Evolutionary conservation across 2,329 filamentous ascomycete species (phyloP), one percentile per base, ranked within the genome.

Genomic region (Emmonsiellopsis sp.): DNA sequence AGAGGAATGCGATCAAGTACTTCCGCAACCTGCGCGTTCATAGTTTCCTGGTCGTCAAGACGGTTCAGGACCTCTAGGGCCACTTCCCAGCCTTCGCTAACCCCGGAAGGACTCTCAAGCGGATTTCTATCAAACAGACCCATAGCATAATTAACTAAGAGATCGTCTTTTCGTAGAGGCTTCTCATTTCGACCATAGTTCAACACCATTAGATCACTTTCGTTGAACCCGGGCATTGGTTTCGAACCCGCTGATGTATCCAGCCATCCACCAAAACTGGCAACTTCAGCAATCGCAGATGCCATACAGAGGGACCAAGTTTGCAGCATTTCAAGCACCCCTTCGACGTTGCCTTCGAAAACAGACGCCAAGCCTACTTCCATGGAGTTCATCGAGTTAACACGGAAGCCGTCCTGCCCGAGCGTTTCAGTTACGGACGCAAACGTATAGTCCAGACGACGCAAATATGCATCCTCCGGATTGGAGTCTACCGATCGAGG

Each of bases 131-230:
- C 63, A 56, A 69, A 71, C 17, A 92, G 67, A 27, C 80, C 77
- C 49, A 84, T 78, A 0, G 92, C 87, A 67, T 95, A 97, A 47
- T 82, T 74, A 6, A 85, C 79, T 6, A 96, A 76, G 3, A 92
- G 82, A 36, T 86, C 84, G 66, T 96, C 90, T 65, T 92, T 90
- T 57, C 84, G 83, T 6, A 88, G 77, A 56, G 82, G 78, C 47
- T 78, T 65, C 58, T 84, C 79, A 52, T 83, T 77, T 8, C 81
- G 76, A 1, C 79, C 81, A 74, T 81, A 76, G 43, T 88, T 90
- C 10, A 97, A 75, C 8, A 96, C 81, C 72, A 93, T 87, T 44
- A 96, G 73, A 63, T 96, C 91, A 57, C 90, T 86, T 70, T 87
- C 82, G 62, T 91, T 89, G 53, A 95, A 81, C 27, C 83, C 84